A percentile compares a stretch with the other conserved stretches of the same genome.
phyloP scores from a whole-genome alignment of 345 rosid species.

The Dipteronia sinensis region DNA sequence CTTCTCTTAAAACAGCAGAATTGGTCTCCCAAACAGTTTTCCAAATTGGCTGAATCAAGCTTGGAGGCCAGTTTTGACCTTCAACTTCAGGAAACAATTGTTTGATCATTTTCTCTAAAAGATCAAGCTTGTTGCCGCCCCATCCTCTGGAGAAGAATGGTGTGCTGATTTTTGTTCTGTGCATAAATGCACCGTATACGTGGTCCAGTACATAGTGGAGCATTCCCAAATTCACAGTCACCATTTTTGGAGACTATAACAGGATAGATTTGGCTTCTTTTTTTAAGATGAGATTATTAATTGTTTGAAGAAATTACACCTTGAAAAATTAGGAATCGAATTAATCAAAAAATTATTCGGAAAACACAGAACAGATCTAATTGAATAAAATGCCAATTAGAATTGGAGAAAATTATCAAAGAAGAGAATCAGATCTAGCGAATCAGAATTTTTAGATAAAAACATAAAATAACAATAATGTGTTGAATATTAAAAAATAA shows the following conservation, averaged over 20 bases:
- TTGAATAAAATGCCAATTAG: too few relatives aligned
- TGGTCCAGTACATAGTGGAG: slow-evolving; percentile 91
- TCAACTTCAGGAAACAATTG: slow-evolving; percentile 72
- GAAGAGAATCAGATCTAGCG: neutral
- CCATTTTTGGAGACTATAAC: slow-evolving; percentile 49
- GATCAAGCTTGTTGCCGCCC: slow-evolving; percentile 89
- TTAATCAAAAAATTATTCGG: too few relatives aligned
- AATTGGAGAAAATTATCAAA: neutral
- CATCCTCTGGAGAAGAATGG: slow-evolving; percentile 95
- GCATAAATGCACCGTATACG: slow-evolving; percentile 89
- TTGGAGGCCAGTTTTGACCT: slow-evolving; percentile 79
- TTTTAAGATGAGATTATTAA: slow-evolving; percentile 17
- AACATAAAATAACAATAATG: neutral
- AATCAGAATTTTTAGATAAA: neutral
- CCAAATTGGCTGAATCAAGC: slow-evolving; percentile 74
- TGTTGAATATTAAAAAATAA: neutral
- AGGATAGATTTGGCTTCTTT: neutral
- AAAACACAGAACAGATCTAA: neutral
- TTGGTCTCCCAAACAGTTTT: slow-evolving; percentile 86
- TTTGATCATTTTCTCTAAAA: slow-evolving; percentile 74
- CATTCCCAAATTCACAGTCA: slow-evolving; percentile 79
- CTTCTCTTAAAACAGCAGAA: slow-evolving; percentile 79
- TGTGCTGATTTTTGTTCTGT: slow-evolving; percentile 72
- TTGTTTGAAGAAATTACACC: neutral
- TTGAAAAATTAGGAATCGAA: too few relatives aligned